Evolutionary conservation across 2,329 filamentous ascomycete species (phyloP), one percentile per base, ranked within the genome.

Genomic region (Pseudocercospora fuligena): DNA sequence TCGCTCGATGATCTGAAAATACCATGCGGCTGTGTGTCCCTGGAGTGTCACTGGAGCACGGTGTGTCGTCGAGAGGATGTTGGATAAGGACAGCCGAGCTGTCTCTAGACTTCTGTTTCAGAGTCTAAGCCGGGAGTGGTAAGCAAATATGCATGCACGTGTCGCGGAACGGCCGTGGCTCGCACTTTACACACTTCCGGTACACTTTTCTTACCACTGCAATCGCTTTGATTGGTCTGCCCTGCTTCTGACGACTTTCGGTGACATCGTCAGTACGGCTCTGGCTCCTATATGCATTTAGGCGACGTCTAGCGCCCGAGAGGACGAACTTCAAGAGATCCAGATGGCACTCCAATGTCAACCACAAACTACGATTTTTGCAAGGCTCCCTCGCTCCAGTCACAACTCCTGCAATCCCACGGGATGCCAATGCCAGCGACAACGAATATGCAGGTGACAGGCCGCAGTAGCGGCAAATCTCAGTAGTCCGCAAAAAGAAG

Each of bases 321-420:
- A 23, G 47, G 21, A 12, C 21, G 47, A 51, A 25, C 21, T 12
- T 25, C 47, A 51, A 25, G 7, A 53, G 19, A 53, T 53, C 49
- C 23, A 23, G 21, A 53, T 16, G 49, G 8, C 19, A 27, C 25
- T n/a, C 23, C 51, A 29, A 54, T 54, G 51, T 29, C 51, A 29
- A 29, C 21, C 51, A 54, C 23, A 54, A 7, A 54, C 51, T 27
- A 25, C 49, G 49, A 53, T 53, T 53, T 53, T 27, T 53, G 49
- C 49, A 53, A 53, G 49, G 21, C 49, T 53, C 49, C 49, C 49
- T 53, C 49, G 49, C 49, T 16, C 49, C 19, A 27, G 21, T 53
- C 49, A 16, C 49, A 23, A n/a, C 21, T 53, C 49, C 49, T 53
- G 23, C 23, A 27, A 27, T 23, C 8, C 21, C 49, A 53, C 49